Evolutionary conservation across 148 eudicot species (phyloP).

Genomic region (Vaccinium corymbosum): DNA sequence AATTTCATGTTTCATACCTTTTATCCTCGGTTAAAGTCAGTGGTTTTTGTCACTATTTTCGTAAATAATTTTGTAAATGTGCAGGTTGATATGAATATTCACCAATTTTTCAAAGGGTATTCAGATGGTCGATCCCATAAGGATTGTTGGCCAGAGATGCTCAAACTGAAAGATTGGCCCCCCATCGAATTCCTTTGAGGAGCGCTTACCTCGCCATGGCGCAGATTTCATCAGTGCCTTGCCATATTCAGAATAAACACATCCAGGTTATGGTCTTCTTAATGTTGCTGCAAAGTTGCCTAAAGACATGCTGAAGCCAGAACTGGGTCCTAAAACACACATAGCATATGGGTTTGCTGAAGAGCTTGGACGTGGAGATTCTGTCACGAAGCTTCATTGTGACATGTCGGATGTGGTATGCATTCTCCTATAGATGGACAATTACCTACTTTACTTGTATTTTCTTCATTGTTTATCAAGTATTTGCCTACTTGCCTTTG

Average conservation of each 20-base stretch:
- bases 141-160: slow-evolving; percentile 46
- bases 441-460: background rate
- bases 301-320: slow-evolving; percentile 37
- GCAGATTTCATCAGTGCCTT: slow-evolving; percentile 59
- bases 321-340: slow-evolving; percentile 67
- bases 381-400: slow-evolving; percentile 66
- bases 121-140: slow-evolving; percentile 21
- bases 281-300: slow-evolving; percentile 56
- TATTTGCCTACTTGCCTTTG: background rate
- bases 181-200: slow-evolving; percentile 43
- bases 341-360: slow-evolving; percentile 63
- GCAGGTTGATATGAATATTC: slow-evolving; percentile 54
- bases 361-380: slow-evolving; percentile 77
- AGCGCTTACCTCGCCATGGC: slow-evolving; percentile 61
- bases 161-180: slow-evolving; percentile 76
- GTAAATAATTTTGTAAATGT: slow-evolving; percentile 1
- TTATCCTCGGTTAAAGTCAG: background rate
- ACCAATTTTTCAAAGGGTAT: slow-evolving; percentile 52
- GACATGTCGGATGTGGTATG: slow-evolving; percentile 73
- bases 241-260: slow-evolving; percentile 70
- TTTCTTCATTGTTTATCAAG: background rate
- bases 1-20: background rate
- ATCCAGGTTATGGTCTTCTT: slow-evolving; percentile 46
- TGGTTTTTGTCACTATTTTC: background rate
- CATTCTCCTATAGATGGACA: background rate